Percentiles rank a stretch among this genome's conserved stretches.
Evolutionary conservation across 352 stramenopile species (phyloP).

Genomic region (Phytophthora quininea): DNA sequence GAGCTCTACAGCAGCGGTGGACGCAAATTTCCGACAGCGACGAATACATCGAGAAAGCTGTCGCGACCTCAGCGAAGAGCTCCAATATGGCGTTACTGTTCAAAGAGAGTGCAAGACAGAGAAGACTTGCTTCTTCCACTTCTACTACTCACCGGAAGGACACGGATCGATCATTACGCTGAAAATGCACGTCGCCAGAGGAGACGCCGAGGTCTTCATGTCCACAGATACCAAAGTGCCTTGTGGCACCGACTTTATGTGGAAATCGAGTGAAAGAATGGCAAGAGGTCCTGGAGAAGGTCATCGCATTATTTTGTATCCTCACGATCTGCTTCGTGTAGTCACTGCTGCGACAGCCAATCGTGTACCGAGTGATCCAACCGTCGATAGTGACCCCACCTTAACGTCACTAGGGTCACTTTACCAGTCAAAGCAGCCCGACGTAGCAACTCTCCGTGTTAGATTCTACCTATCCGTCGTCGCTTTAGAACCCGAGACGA

Average conservation of each 20-base stretch:
- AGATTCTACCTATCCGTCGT: constrained; percentile 71
- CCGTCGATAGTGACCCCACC: constrained; percentile 12
- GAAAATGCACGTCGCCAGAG: constrained; percentile 48
- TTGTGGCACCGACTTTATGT: constrained; percentile 75
- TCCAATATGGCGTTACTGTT: constrained; percentile 53
- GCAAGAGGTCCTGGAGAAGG: constrained; percentile 16
- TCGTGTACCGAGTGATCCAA: constrained; percentile 8
- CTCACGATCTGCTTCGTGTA: constrained; percentile 43
- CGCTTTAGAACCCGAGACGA: constrained; percentile 39
- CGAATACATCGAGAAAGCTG: constrained; percentile 64
- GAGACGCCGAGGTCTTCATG: constrained; percentile 71
- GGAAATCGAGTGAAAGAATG: constrained; percentile 42
- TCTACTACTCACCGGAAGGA: constrained; percentile 43
- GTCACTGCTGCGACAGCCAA: constrained; percentile 16
- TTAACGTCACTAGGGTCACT: constrained; percentile 18
- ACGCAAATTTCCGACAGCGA: constrained; percentile 50
- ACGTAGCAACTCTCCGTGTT: constrained; percentile 8
- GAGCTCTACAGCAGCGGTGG: not conserved
- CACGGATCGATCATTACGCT: constrained; percentile 65
- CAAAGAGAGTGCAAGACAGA: constrained; percentile 32
- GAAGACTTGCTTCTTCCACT: constrained; percentile 59
- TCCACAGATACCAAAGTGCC: constrained; percentile 72
- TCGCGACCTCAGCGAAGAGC: constrained; percentile 50
- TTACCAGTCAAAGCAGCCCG: constrained; percentile 17
- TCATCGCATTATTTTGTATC: constrained; percentile 66